A percentile compares a stretch with the other conserved stretches of the same genome.
Evolutionary conservation across 495 filamentous ascomycete genomes (phyloP).

Genomic region (Poronia punctata): DNA sequence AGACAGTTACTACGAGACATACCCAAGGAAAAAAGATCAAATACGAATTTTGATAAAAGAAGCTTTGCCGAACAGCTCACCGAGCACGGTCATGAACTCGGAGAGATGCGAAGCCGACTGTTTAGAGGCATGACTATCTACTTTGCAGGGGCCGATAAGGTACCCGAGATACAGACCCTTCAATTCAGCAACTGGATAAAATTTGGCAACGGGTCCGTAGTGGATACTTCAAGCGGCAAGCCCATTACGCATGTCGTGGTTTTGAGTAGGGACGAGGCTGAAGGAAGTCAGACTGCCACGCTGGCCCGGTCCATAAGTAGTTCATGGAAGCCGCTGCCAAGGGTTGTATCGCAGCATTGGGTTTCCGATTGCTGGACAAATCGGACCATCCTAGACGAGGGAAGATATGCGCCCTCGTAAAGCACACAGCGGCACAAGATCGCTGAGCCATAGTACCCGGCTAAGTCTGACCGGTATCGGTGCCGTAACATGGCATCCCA

Average conservation of each 20-base stretch:
- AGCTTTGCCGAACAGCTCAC: constrained; percentile 49
- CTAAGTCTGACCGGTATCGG: background rate
- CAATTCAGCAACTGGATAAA: constrained; percentile 41
- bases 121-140: constrained; percentile 57
- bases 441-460: too few relatives aligned
- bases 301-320: constrained; percentile 39
- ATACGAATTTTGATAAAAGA: constrained; percentile 25
- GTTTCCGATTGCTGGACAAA: constrained; percentile 73
- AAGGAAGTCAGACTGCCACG: constrained; percentile 29
- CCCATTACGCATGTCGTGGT: constrained; percentile 63
- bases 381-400: constrained; percentile 77
- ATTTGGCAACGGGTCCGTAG: constrained; percentile 58
- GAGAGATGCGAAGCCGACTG: constrained; percentile 52
- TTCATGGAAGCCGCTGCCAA: constrained; percentile 48
- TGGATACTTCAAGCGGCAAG: constrained; percentile 38
- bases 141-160: constrained; percentile 33
- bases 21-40: constrained; percentile 22
- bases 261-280: constrained; percentile 23
- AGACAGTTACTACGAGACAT: constrained; percentile 46
- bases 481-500: too few relatives aligned
- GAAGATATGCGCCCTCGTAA: constrained; percentile 40
- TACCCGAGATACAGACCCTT: constrained; percentile 14
- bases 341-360: constrained; percentile 68
- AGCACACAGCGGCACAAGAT: too few relatives aligned
- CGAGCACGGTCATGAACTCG: constrained; percentile 44